Conservation (phyloP, 495 filamentous ascomycete species). For the Talaromyces ruber region DNA sequence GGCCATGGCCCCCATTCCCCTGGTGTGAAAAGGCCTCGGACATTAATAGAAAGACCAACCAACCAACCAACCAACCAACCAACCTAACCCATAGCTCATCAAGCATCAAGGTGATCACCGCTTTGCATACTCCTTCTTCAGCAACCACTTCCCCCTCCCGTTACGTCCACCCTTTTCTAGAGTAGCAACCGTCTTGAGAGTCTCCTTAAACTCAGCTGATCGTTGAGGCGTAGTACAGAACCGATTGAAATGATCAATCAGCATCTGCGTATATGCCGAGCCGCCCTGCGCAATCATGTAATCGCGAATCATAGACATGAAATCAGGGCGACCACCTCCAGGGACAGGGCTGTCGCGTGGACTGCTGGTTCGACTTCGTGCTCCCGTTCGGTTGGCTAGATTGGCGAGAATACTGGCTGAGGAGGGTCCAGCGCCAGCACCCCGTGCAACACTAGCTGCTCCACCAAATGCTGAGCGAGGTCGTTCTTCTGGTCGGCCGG, state of each 20-base stretch:
- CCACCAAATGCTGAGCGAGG: constrained; percentile 12
- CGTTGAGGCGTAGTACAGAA: constrained; percentile 45
- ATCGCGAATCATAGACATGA: constrained; percentile 63
- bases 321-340: constrained; percentile 33
- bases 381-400: constrained; percentile 42
- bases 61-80: too few species aligned
- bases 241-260: constrained; percentile 75
- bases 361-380: constrained; percentile 8
- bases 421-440: constrained; percentile 34
- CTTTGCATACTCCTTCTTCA: constrained; percentile 50
- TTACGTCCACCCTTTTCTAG: constrained; percentile 44
- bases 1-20: too few species aligned
- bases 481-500: constrained; percentile 43
- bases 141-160: constrained; percentile 50
- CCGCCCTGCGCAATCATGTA: constrained; percentile 67
- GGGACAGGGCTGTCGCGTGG: constrained; percentile 21
- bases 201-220: constrained; percentile 55
- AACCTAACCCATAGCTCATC: not conserved
- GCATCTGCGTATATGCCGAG: constrained; percentile 58
- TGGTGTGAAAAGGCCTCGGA: too few species aligned
- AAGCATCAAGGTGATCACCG: not conserved
- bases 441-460: constrained; percentile 23
- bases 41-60: too few species aligned
- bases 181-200: constrained; percentile 48
- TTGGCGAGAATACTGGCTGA: constrained; percentile 52